phyloP scores from a whole-genome alignment of 768 basidiomycete species.

The Favolaschia claudopus region DNA sequence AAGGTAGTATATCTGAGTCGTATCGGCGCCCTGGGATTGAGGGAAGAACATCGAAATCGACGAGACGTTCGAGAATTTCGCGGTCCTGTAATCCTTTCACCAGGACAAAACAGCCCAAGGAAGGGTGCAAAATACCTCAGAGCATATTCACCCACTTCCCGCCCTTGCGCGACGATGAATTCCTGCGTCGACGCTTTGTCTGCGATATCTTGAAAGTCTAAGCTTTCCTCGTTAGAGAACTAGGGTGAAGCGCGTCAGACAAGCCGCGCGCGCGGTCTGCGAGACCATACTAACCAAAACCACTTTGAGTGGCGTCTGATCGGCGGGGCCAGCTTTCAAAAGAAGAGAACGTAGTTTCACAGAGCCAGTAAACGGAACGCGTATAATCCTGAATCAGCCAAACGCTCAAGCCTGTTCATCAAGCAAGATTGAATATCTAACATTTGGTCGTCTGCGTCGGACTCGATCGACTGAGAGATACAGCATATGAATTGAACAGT shows the following conservation, averaged over 20 bases:
- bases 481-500: slow-evolving; percentile 11
- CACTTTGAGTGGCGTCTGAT: slow-evolving; percentile 79
- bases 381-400: slow-evolving; percentile 65
- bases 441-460: slow-evolving; percentile 93
- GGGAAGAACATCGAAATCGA: slow-evolving; percentile 88
- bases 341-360: slow-evolving; percentile 85
- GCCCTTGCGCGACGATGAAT: slow-evolving; percentile 70
- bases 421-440: slow-evolving; percentile 41
- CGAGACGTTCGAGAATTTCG: slow-evolving; percentile 86
- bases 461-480: slow-evolving; percentile 73
- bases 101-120: neutral
- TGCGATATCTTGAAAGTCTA: slow-evolving; percentile 82
- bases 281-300: slow-evolving; percentile 58
- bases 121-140: slow-evolving; percentile 63
- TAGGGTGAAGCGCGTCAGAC: slow-evolving; percentile 35
- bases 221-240: slow-evolving; percentile 79
- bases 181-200: slow-evolving; percentile 74
- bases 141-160: slow-evolving; percentile 86
- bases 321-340: slow-evolving; percentile 83
- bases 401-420: neutral
- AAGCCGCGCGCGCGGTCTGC: neutral
- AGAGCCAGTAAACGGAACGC: slow-evolving; percentile 87
- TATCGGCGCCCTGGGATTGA: slow-evolving; percentile 79
- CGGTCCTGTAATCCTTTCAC: slow-evolving; percentile 57
- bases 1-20: slow-evolving; percentile 79